These are phyloP conservation scores for Ceriops tagal DNA, from an alignment of 345 rosid genomes.

Conservation along the genomic window DNA sequence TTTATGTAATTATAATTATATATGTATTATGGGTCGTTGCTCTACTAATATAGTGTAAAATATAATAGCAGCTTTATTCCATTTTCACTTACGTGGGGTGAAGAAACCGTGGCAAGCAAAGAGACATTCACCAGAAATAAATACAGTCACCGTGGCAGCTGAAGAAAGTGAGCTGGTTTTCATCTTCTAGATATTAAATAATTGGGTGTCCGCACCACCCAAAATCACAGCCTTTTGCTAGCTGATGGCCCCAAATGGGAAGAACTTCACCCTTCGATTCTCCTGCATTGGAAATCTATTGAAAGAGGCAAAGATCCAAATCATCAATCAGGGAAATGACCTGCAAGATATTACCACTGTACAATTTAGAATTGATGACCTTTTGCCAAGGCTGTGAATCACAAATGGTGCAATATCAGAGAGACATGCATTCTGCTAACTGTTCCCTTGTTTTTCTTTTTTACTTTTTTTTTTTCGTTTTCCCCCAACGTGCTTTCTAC, in stretches of 20 bases:
- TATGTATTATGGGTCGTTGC: too few relatives aligned
- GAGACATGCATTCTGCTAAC: not conserved
- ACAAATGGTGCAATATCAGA: not conserved
- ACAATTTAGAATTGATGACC: not conserved
- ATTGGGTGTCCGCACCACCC: not conserved
- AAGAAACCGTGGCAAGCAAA: not conserved
- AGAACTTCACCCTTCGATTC: not conserved
- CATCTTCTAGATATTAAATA: not conserved
- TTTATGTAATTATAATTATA: too few relatives aligned
- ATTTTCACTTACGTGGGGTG: not conserved
- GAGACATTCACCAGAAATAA: not conserved
- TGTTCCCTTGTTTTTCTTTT: not conserved
- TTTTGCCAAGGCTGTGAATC: not conserved
- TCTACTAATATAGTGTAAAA: too few relatives aligned
- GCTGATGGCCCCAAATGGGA: not conserved
- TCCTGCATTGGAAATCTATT: not conserved
- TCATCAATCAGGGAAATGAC: not conserved
- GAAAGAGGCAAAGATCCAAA: not conserved
- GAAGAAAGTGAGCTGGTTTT: not conserved
- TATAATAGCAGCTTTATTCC: too few relatives aligned
- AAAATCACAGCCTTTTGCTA: not conserved
- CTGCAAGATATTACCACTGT: not conserved
- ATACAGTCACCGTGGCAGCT: not conserved
- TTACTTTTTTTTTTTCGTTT: not conserved
- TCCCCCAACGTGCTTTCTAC: not conserved